Evolutionary conservation across 169 alveolate genomes (phyloP).

Genomic region (Amoebophrya sp.): DNA sequence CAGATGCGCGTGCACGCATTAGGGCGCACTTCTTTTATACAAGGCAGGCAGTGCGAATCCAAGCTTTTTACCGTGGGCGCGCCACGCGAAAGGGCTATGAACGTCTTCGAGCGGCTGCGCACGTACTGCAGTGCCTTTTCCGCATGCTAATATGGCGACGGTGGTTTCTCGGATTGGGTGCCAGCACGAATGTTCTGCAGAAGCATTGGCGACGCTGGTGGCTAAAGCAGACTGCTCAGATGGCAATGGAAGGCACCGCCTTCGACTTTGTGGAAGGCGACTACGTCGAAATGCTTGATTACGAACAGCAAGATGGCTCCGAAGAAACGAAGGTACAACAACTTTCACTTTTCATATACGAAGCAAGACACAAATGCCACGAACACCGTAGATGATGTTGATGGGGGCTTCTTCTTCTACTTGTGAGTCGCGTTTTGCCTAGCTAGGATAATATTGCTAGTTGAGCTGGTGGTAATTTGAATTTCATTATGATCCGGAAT

Average conservation of each 20-base stretch:
- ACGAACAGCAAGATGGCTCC: no score
- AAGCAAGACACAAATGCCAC: no score
- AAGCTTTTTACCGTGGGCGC: background rate
- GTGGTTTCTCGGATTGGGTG: background rate
- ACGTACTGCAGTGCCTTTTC: background rate
- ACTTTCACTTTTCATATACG: no score
- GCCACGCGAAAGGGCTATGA: background rate
- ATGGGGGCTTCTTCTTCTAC: no score
- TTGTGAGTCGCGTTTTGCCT: no score
- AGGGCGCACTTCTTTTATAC: background rate
- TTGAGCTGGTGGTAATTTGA: no score
- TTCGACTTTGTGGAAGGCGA: background rate
- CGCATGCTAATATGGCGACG: background rate
- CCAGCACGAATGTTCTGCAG: background rate
- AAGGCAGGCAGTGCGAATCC: background rate
- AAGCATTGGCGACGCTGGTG: background rate
- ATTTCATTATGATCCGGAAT: no score
- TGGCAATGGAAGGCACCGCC: background rate
- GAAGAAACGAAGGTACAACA: no score
- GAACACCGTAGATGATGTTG: no score
- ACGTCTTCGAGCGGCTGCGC: background rate
- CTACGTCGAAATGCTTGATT: no score
- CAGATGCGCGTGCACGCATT: background rate
- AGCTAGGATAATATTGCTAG: no score
- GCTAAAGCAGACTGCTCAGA: background rate